Base-by-base conservation (phyloP, 495 filamentous ascomycete species). In the Neurospora intermedia region DNA sequence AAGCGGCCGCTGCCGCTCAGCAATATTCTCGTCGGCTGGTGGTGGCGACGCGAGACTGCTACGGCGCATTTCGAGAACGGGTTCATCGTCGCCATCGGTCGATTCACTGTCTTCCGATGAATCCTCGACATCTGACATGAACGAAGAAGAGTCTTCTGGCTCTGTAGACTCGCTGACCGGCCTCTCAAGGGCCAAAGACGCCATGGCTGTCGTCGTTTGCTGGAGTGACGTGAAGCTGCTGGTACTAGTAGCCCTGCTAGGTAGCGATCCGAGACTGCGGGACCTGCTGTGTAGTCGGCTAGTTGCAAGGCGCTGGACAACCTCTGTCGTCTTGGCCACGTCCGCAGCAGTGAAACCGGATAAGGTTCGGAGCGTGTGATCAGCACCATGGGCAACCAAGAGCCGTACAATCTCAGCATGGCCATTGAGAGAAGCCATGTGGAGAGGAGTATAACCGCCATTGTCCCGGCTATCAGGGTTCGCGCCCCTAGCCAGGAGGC, bases 361-460 rank as follows among this genome's bases (percentile, higher is more conserved):
- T 23, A 91, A 80, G 78, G 89, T 96, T 73, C 91, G 88, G 38
- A 92, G 80, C 66, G 84, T 89, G 20, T 91, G 87, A 80, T 93
- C 91, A 8, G 92, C 93, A 23, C 93, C 91, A 40, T 88, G 87
- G 35, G 90, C 83, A 69, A 94, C 87, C 41, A 97, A 88, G 23
- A 90, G 88, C 71, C 90, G 87, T 11, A 96, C 87, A 74, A 96
- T 94, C 73, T 94, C 89, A 20, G 87, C 83, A 77, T 93, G 90
- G 43, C 90, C 88, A 80, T 90, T 89, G 75, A 97, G 84, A n/a
- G 92, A 89, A 40, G 94, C 94, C 76, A 94, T 85, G 77, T 96
- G 93, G 85, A 97, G 89, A 13, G 94, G 89, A 13, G 92, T 92
- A 79, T 93, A 94, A 39, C 94, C 94, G 70, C 89, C 91, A 72